phyloP scores from a whole-genome alignment of 352 stramenopile species.

The Pythium angustatum region DNA sequence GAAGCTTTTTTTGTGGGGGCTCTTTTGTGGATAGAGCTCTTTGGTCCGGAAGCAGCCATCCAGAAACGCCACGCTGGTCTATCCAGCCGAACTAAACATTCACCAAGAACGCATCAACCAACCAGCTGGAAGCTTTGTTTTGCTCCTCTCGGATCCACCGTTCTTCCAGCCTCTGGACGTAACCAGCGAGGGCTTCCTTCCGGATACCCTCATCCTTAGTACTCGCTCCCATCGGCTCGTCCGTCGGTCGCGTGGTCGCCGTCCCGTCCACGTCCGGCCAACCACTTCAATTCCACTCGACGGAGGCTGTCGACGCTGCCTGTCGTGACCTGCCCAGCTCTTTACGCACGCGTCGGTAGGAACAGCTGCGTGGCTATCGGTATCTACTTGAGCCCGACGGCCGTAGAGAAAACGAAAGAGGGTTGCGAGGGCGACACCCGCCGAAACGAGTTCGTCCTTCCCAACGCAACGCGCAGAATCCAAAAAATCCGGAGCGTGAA shows the following conservation, averaged over 20 bases:
- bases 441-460: conserved; percentile 10
- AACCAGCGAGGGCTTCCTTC: too few species aligned
- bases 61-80: too few species aligned
- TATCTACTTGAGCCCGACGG: conserved; percentile 6
- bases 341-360: conserved; percentile 18
- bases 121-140: too few species aligned
- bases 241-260: not conserved
- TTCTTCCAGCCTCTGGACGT: too few species aligned
- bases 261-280: not conserved
- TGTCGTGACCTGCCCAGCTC: conserved; percentile 22
- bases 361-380: conserved; percentile 29
- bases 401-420: not conserved
- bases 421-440: not conserved
- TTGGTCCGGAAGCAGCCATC: not conserved
- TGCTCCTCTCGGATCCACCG: too few species aligned
- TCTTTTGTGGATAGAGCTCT: not conserved
- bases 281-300: conserved; percentile 14
- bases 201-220: too few species aligned
- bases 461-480: not conserved
- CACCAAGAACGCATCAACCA: too few species aligned
- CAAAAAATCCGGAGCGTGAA: conserved; percentile 23
- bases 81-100: too few species aligned
- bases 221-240: not conserved
- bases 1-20: not conserved
- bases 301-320: conserved; percentile 3